Evolutionary conservation across 2,329 filamentous ascomycete species (phyloP).

Genomic region (Beauveria medogensis): DNA sequence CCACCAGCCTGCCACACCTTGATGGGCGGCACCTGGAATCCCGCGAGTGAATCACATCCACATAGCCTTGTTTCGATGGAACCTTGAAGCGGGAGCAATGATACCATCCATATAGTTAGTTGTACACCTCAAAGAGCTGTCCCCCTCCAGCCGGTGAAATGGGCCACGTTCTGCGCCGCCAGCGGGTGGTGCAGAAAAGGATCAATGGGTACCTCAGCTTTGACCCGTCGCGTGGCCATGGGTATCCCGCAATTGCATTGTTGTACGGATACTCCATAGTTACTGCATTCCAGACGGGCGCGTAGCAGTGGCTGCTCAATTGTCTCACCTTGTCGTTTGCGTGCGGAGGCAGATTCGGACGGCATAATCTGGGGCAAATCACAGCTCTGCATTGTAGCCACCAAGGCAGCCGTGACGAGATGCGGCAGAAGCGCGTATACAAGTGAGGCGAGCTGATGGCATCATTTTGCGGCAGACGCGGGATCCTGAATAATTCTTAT

Average conservation of each 20-base stretch:
- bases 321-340: not conserved
- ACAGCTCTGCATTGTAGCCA: constrained; percentile 3
- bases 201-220: not conserved
- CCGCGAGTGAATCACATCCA: not conserved
- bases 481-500: too few species aligned
- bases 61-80: not conserved
- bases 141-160: not conserved
- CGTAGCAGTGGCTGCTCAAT: not conserved
- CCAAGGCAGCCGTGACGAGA: not conserved
- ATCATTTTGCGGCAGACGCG: not conserved
- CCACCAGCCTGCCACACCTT: constrained; percentile 3
- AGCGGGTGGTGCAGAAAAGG: not conserved
- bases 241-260: too few species aligned
- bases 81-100: not conserved
- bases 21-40: constrained; percentile 2
- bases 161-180: not conserved
- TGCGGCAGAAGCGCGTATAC: not conserved
- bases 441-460: not conserved
- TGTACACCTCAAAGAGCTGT: not conserved
- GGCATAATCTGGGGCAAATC: constrained; percentile 10
- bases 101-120: not conserved
- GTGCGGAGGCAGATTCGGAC: not conserved
- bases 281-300: not conserved
- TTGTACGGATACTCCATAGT: too few species aligned
- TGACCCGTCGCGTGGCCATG: too few species aligned